Evolutionary conservation across 441 rosid species (phyloP).

Genomic region (Theobroma grandiflorum): DNA sequence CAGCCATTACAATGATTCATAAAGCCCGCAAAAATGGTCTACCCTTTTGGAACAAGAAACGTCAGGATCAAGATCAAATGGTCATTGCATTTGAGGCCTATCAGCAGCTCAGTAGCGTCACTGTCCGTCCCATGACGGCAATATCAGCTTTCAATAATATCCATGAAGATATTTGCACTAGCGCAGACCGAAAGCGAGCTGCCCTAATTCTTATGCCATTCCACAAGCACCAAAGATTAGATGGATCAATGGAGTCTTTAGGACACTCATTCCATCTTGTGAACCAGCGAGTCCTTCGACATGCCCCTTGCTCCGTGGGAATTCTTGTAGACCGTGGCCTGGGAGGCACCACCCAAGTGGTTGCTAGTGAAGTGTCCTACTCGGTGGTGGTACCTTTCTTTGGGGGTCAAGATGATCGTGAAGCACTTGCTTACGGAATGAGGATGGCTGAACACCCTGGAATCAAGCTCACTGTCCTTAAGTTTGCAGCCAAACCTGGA

Average conservation of each 20-base stretch:
- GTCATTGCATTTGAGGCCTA: conserved; percentile 65
- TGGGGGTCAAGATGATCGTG: conserved; percentile 58
- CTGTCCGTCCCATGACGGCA: conserved; percentile 66
- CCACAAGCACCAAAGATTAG: conserved; percentile 62
- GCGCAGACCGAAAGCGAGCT: conserved; percentile 56
- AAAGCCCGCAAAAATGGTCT: conserved; percentile 63
- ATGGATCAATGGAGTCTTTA: conserved; percentile 60
- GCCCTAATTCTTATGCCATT: conserved; percentile 61
- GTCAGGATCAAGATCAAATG: conserved; percentile 50
- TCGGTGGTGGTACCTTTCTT: conserved; percentile 54
- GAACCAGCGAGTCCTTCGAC: conserved; percentile 44
- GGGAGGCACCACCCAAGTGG: conserved; percentile 64
- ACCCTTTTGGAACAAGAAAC: conserved; percentile 60
- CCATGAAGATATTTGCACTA: conserved; percentile 60
- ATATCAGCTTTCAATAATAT: conserved; percentile 57
- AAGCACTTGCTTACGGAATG: conserved; percentile 57
- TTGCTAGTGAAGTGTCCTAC: conserved; percentile 61
- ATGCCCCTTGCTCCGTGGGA: conserved; percentile 69
- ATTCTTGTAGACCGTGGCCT: conserved; percentile 69
- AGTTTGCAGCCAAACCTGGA: conserved; percentile 43
- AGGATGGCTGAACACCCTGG: conserved; percentile 75
- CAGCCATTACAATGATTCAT: conserved; percentile 66
- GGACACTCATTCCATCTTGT: conserved; percentile 52
- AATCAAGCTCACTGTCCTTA: conserved; percentile 48
- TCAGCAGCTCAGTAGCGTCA: conserved; percentile 59